Evolutionary conservation across 169 alveolate genomes (phyloP), one percentile per base, ranked within the genome.

Genomic region (Plasmodium falciparum): DNA sequence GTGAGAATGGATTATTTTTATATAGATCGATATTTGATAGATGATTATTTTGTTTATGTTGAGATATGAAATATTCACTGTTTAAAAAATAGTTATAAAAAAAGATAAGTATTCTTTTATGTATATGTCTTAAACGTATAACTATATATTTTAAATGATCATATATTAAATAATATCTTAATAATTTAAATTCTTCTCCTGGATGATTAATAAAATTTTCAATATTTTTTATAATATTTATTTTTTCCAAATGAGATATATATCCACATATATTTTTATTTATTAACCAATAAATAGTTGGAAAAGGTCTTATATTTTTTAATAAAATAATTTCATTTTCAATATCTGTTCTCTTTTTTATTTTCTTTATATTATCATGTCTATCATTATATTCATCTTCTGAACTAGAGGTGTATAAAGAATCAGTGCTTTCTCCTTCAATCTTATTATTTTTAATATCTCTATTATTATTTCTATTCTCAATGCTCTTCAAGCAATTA

Each of bases 201-300:
- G 59, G 43, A 15, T 56, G 17, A 74, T 90, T 88, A 20, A 94
- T 76, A 17, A 74, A 70, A 24, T 61, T 39, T 62, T 94, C 94
- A 24, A 93, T 63, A n/a, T 62, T 73, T 70, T 85, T 91, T 47
- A 94, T 94, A 6, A 85, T 78, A 11, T 95, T 95, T n/a, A 70
- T 33, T 29, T 93, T 93, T 73, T 94, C 96, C n/a, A 94, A 59
- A n/a, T 88, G 83, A 15, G 95, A 93, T n/a, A 94, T 93, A 50
- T 88, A 88, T 7, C 88, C 83, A 43, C 92, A 85, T 24, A 93
- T 75, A 13, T 88, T 73, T 29, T 88, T 90, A 54, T 93, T 93
- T 13, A 83, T 89, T 52, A 94, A 49, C 95, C 95, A 94, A 24
- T 91, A 94, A 22, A 75, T 88, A 13, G 96, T 94, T 13, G 96